Percentiles rank a stretch among this genome's conserved stretches.
phyloP scores from a whole-genome alignment of 148 eudicot genomes.

The Heliamphora exappendiculata region DNA sequence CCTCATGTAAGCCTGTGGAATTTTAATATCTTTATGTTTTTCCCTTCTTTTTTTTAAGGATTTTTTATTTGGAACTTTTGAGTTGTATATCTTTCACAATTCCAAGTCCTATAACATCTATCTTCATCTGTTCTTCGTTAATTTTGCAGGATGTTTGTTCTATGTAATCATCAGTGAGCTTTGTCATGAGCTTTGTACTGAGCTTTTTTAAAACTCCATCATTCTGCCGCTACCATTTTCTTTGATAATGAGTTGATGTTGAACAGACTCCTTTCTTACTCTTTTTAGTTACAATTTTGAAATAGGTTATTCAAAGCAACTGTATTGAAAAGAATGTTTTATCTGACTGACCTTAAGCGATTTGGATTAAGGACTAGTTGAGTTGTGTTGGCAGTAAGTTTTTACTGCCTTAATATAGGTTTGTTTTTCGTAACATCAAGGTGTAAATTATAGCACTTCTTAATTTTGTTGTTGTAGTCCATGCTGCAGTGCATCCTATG shows the following conservation, averaged over 20 bases:
- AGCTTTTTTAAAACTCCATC: not conserved
- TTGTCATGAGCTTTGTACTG: not conserved
- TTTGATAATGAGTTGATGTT: not conserved
- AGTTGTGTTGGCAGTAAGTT: not conserved
- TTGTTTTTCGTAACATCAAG: not conserved
- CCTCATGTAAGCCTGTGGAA: no score
- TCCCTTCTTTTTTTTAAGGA: no score
- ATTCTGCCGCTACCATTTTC: not conserved
- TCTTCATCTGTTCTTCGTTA: not conserved
- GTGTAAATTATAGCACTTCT: not conserved
- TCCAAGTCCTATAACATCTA: not conserved
- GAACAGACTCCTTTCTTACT: not conserved
- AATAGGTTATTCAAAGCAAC: not conserved
- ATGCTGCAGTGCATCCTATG: not conserved
- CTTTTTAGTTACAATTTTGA: not conserved
- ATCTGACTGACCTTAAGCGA: not conserved
- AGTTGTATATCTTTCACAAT: no score
- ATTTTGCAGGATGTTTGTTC: not conserved
- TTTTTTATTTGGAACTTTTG: no score
- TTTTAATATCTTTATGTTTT: no score
- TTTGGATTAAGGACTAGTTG: not conserved
- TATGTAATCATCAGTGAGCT: not conserved
- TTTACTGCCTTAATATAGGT: not conserved
- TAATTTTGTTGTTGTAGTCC: not conserved
- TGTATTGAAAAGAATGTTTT: not conserved